Evolutionary conservation across 768 basidiomycete genomes (phyloP).

Genomic region (Panaeolus cyanescens): DNA sequence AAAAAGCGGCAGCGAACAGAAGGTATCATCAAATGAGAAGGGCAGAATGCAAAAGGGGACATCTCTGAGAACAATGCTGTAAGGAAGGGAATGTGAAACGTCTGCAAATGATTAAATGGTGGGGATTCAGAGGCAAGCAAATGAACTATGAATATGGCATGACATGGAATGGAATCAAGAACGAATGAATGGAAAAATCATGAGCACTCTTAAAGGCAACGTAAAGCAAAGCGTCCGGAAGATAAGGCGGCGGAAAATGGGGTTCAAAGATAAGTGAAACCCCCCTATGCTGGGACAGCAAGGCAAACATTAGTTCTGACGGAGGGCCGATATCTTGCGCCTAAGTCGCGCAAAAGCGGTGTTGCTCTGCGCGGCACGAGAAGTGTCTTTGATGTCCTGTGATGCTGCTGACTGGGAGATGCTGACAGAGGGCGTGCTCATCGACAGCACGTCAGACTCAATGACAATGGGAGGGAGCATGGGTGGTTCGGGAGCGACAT

Average conservation of each 20-base stretch:
- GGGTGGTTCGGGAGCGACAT: background rate
- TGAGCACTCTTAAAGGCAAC: background rate
- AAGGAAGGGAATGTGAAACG: background rate
- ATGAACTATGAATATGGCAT: background rate
- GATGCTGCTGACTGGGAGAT: background rate
- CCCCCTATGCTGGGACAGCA: background rate
- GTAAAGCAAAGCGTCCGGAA: background rate
- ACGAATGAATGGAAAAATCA: background rate
- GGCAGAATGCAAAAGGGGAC: background rate
- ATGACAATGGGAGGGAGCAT: constrained; percentile 11
- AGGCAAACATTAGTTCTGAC: constrained; percentile 9
- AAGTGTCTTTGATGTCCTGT: background rate
- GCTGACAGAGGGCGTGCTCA: background rate
- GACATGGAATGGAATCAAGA: background rate
- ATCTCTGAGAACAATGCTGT: background rate
- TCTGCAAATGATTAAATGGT: too few species aligned
- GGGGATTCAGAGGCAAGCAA: too few species aligned
- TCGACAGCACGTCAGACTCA: background rate
- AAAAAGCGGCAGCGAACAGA: too few species aligned
- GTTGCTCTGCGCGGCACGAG: background rate
- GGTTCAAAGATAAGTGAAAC: background rate
- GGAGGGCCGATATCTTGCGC: constrained; percentile 13
- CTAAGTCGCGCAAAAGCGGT: constrained; percentile 9
- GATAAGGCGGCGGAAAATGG: background rate
- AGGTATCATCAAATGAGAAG: background rate